Percentiles rank a stretch among this genome's conserved stretches.
These are phyloP conservation scores for Eucalyptus albens DNA, from an alignment of 345 rosid species.

Conservation along the genomic window DNA sequence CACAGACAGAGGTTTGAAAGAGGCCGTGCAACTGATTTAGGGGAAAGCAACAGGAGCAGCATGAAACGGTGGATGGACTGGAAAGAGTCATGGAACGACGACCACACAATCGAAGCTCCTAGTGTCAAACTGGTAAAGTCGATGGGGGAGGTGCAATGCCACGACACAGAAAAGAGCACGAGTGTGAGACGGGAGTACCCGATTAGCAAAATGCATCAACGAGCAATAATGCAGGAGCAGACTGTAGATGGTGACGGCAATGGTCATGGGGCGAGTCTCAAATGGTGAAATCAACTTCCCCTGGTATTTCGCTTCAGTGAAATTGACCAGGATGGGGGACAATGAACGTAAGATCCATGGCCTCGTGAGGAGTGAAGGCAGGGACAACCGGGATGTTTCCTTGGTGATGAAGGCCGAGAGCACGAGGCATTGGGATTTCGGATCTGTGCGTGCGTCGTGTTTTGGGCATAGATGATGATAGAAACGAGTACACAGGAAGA, in stretches of 20 bases:
- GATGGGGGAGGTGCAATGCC: not conserved
- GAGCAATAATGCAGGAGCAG: not conserved
- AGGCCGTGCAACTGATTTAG: too few species aligned
- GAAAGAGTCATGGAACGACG: too few species aligned
- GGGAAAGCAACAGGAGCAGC: too few species aligned
- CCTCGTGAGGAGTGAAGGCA: not conserved
- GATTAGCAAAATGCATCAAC: not conserved
- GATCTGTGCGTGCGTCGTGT: not conserved
- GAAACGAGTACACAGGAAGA: not conserved
- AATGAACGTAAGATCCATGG: not conserved
- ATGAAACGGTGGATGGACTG: too few species aligned
- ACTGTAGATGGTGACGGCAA: not conserved
- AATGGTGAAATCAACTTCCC: not conserved
- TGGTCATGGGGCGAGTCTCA: not conserved
- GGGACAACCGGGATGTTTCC: not conserved
- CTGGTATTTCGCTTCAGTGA: not conserved
- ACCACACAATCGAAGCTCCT: too few species aligned
- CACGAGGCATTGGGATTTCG: not conserved
- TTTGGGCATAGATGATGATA: not conserved
- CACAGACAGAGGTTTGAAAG: not conserved
- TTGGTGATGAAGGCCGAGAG: not conserved
- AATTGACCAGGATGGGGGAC: not conserved
- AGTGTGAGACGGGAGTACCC: not conserved
- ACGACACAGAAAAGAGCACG: not conserved
- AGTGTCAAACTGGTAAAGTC: not conserved